Evolutionary conservation across 1,284 basidiomycete species (phyloP).

Genomic region (Sporisorium reilianum): DNA sequence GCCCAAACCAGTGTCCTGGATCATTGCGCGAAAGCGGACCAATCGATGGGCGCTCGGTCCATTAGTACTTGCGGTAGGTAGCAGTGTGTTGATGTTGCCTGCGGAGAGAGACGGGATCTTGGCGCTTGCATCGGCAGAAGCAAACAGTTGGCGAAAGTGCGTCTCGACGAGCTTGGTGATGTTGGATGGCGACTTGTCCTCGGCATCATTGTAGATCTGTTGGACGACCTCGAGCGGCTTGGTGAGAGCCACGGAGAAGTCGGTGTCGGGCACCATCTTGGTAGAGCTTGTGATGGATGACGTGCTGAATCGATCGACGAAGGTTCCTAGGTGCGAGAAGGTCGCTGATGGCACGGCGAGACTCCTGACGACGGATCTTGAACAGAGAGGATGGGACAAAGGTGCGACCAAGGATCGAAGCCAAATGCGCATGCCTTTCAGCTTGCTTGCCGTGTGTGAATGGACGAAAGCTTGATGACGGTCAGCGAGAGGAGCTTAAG

Average conservation of each 20-base stretch:
- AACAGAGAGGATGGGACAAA: not conserved
- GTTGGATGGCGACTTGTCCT: slow-evolving; percentile 36
- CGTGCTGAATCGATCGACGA: slow-evolving; percentile 4
- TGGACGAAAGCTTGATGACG: not conserved
- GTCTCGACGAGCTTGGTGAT: slow-evolving; percentile 40
- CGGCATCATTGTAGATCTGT: slow-evolving; percentile 36
- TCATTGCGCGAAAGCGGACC: slow-evolving; percentile 69
- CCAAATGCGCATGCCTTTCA: slow-evolving; percentile 21
- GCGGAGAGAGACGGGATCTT: slow-evolving; percentile 46
- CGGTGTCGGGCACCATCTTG: slow-evolving; percentile 54
- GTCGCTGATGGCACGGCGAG: not conserved
- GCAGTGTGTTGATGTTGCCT: slow-evolving; percentile 21
- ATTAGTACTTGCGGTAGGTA: slow-evolving; percentile 5
- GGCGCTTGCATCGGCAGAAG: slow-evolving; percentile 34
- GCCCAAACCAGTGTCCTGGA: slow-evolving; percentile 69
- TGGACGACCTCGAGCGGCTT: slow-evolving; percentile 50
- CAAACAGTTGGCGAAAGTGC: slow-evolving; percentile 45
- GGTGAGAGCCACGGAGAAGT: slow-evolving; percentile 49
- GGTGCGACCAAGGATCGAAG: not conserved
- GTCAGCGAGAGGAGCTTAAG: not conserved
- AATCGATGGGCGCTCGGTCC: slow-evolving; percentile 52
- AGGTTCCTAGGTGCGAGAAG: no score
- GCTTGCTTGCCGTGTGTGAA: not conserved
- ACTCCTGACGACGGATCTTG: not conserved
- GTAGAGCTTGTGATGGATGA: not conserved